Conservation (phyloP, 495 filamentous ascomycete species). For the Aspergillus funiculosus region DNA sequence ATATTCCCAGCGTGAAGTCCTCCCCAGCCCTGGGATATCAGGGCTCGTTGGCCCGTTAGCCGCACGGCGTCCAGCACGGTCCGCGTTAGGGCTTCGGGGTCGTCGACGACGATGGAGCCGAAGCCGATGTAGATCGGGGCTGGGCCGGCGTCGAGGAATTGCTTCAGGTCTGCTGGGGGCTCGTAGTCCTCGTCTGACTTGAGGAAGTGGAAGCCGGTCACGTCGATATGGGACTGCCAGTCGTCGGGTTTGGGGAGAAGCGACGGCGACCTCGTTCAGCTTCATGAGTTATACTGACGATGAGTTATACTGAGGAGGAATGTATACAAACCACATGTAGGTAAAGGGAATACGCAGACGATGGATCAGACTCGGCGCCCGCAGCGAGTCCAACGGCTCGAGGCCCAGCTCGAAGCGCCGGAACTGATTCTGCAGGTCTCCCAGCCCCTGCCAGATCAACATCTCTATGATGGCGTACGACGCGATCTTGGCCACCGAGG, state of each 20-base stretch:
- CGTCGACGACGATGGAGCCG: slow-evolving; percentile 74
- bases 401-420: slow-evolving; percentile 58
- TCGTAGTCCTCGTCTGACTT: slow-evolving; percentile 57
- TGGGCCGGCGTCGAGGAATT: slow-evolving; percentile 60
- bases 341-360: slow-evolving; percentile 64
- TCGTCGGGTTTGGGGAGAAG: slow-evolving; percentile 75
- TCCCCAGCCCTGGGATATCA: slow-evolving; percentile 80
- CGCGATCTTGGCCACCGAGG: slow-evolving; percentile 60
- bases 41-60: slow-evolving; percentile 59
- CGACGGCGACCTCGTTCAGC: slow-evolving; percentile 52
- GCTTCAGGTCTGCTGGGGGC: slow-evolving; percentile 54
- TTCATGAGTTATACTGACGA: not conserved
- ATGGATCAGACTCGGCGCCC: slow-evolving; percentile 59
- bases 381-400: slow-evolving; percentile 59
- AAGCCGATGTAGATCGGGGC: slow-evolving; percentile 79
- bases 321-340: slow-evolving; percentile 58
- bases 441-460: slow-evolving; percentile 75
- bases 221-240: slow-evolving; percentile 65
- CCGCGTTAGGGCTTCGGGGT: slow-evolving; percentile 60
- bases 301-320: not conserved
- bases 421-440: slow-evolving; percentile 68
- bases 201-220: slow-evolving; percentile 72
- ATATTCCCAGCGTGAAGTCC: slow-evolving; percentile 58
- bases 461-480: slow-evolving; percentile 70
- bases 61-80: slow-evolving; percentile 64